A percentile compares a stretch with the other conserved stretches of the same genome.
phyloP scores from a whole-genome alignment of 495 filamentous ascomycete species.

The Lasiosphaeria hispida region DNA sequence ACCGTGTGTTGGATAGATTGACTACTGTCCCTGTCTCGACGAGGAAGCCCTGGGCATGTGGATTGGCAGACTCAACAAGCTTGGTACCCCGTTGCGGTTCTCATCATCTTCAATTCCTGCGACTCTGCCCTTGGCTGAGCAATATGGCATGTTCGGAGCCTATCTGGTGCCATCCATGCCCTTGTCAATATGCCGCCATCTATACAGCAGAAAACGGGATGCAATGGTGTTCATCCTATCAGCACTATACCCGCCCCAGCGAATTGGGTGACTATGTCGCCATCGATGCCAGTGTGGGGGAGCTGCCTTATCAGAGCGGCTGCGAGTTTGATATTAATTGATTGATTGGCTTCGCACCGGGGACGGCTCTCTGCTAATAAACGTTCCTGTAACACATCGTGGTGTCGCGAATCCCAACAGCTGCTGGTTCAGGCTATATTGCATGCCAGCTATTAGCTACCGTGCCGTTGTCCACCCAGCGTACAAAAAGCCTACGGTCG shows the following conservation, averaged over 20 bases:
- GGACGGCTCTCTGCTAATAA: slow-evolving; percentile 17
- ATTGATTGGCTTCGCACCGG: slow-evolving; percentile 28
- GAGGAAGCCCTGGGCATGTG: too few species aligned
- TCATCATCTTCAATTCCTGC: too few species aligned
- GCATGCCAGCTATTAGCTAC: slow-evolving; percentile 19
- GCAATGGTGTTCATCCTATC: slow-evolving; percentile 25
- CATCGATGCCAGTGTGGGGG: slow-evolving; percentile 17
- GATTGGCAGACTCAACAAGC: too few species aligned
- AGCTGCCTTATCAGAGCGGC: slow-evolving; percentile 21
- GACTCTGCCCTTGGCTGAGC: neutral
- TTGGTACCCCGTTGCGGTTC: too few species aligned
- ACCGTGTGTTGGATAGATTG: slow-evolving; percentile 20
- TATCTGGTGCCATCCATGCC: neutral
- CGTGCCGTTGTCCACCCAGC: slow-evolving; percentile 1
- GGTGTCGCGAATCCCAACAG: slow-evolving; percentile 12
- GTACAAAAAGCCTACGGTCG: neutral
- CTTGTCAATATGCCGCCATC: slow-evolving; percentile 18
- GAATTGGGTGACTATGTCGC: slow-evolving; percentile 13
- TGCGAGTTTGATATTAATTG: slow-evolving; percentile 34
- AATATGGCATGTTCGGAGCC: neutral
- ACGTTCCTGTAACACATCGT: slow-evolving; percentile 17
- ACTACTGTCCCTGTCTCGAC: neutral
- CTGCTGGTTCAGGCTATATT: slow-evolving; percentile 25
- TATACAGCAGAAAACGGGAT: slow-evolving; percentile 14
- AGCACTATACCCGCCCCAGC: slow-evolving; percentile 12